Percentiles rank a stretch among this genome's conserved stretches.
Conservation (phyloP, 208 protist genomes). For the Trypanosoma avium region DNA sequence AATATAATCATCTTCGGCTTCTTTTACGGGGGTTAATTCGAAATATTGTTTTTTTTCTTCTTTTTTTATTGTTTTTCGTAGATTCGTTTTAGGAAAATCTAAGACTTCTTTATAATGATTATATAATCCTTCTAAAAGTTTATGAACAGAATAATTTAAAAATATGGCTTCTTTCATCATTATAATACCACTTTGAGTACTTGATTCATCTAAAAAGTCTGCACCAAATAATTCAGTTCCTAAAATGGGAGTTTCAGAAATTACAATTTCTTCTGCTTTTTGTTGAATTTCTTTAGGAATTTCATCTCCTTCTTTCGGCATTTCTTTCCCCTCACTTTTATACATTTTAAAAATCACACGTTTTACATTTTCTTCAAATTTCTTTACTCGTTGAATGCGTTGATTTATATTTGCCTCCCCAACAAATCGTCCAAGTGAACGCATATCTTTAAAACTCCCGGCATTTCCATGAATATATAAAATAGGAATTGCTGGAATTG, state of each 20-base stretch:
- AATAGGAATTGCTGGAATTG: conserved; percentile 47
- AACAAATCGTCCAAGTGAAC: conserved; percentile 68
- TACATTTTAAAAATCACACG: conserved; percentile 25
- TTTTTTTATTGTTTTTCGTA: conserved; percentile 10
- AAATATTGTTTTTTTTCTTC: background rate
- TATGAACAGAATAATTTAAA: conserved; percentile 62
- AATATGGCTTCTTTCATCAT: conserved; percentile 66
- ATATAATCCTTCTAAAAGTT: conserved; percentile 44
- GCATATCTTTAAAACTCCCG: conserved; percentile 72
- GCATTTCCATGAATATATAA: conserved; percentile 84
- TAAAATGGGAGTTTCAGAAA: conserved; percentile 50
- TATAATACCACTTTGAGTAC: conserved; percentile 57
- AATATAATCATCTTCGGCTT: conserved; percentile 23
- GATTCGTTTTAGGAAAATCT: conserved; percentile 5
- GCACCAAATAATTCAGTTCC: conserved; percentile 58
- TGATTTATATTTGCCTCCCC: conserved; percentile 54
- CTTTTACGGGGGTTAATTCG: background rate
- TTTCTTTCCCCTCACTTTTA: conserved; percentile 2
- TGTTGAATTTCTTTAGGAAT: conserved; percentile 37
- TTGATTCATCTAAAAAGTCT: conserved; percentile 75
- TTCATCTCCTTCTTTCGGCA: conserved; percentile 30
- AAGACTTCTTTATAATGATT: conserved; percentile 41
- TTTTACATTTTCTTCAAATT: conserved; percentile 50
- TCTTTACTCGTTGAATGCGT: conserved; percentile 25
- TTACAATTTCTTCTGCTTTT: conserved; percentile 44